These are phyloP conservation scores for Quercus mongolica DNA, from an alignment of 306 rosid species.

Conservation along the genomic window DNA sequence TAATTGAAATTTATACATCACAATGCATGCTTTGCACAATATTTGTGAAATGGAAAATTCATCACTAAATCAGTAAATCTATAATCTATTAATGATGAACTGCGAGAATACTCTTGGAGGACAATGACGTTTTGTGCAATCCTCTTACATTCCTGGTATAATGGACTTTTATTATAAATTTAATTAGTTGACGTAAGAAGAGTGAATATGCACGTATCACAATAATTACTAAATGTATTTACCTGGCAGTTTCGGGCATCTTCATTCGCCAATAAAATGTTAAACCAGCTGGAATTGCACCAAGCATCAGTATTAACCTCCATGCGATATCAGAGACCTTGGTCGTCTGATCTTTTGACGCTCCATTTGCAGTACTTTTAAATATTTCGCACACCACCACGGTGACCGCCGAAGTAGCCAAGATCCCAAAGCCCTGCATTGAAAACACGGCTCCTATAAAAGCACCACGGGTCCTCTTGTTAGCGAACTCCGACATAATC, in stretches of 20 bases:
- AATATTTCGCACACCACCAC: conserved; percentile 48
- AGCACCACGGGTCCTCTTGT: conserved; percentile 67
- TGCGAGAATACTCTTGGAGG: too few species aligned
- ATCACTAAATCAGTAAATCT: too few species aligned
- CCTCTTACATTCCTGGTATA: too few species aligned
- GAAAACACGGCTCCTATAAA: conserved; percentile 78
- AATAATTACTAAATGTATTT: neutral
- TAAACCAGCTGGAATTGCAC: conserved; percentile 68
- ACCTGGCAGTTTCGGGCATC: conserved; percentile 97
- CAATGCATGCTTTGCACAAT: too few species aligned
- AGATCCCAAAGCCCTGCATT: conserved; percentile 81
- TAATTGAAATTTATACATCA: too few species aligned
- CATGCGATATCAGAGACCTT: conserved; percentile 57
- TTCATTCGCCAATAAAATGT: conserved; percentile 83
- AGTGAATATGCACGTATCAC: too few species aligned
- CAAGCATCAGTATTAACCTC: conserved; percentile 71
- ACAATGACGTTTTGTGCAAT: too few species aligned
- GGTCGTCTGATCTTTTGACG: conserved; percentile 13
- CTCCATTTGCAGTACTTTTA: neutral
- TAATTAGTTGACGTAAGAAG: too few species aligned
- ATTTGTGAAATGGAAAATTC: too few species aligned
- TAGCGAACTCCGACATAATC: conserved; percentile 85
- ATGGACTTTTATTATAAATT: too few species aligned
- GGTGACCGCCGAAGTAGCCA: conserved; percentile 58
- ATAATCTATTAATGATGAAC: too few species aligned